Evolutionary conservation across 2,329 filamentous ascomycete genomes (phyloP).

Genomic region (Alternaria dauci): DNA sequence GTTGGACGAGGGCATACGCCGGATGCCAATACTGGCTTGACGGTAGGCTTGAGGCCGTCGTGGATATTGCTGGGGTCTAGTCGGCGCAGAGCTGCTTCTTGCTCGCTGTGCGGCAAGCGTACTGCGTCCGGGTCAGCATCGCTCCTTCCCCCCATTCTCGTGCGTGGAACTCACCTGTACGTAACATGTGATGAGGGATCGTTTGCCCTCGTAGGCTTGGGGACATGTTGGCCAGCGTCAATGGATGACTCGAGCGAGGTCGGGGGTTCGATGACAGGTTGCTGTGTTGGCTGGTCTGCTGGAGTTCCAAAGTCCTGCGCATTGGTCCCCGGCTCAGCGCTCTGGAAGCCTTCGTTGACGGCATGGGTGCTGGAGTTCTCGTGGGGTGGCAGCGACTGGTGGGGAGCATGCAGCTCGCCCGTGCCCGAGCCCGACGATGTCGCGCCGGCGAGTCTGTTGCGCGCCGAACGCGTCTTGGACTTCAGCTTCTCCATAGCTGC

Average conservation of each 20-base stretch:
- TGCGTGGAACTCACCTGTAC: slow-evolving; percentile 28
- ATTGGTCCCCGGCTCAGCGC: slow-evolving; percentile 37
- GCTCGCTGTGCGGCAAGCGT: slow-evolving; percentile 26
- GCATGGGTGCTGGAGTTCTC: slow-evolving; percentile 45
- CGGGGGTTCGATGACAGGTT: slow-evolving; percentile 41
- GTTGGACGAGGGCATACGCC: slow-evolving; percentile 42
- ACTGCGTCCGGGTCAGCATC: slow-evolving; percentile 26
- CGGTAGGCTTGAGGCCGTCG: slow-evolving; percentile 39
- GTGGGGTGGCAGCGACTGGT: slow-evolving; percentile 38
- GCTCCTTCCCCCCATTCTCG: slow-evolving; percentile 6
- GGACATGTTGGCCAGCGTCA: slow-evolving; percentile 44
- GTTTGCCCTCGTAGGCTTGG: slow-evolving; percentile 34
- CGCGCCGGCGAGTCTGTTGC: slow-evolving; percentile 42
- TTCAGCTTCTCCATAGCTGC: slow-evolving; percentile 46
- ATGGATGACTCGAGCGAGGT: slow-evolving; percentile 49
- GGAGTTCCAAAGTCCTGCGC: slow-evolving; percentile 47
- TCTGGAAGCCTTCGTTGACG: slow-evolving; percentile 45
- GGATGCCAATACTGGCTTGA: slow-evolving; percentile 49
- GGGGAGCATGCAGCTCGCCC: slow-evolving; percentile 40
- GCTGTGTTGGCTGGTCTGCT: slow-evolving; percentile 25
- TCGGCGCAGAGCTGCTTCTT: slow-evolving; percentile 42
- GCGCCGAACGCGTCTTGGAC: slow-evolving; percentile 45
- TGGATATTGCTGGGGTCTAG: slow-evolving; percentile 31
- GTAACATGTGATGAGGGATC: slow-evolving; percentile 27
- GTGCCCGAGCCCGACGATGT: slow-evolving; percentile 38